Conservation (phyloP, 2,329 filamentous ascomycete genomes). For the Microsporum audouinii region DNA sequence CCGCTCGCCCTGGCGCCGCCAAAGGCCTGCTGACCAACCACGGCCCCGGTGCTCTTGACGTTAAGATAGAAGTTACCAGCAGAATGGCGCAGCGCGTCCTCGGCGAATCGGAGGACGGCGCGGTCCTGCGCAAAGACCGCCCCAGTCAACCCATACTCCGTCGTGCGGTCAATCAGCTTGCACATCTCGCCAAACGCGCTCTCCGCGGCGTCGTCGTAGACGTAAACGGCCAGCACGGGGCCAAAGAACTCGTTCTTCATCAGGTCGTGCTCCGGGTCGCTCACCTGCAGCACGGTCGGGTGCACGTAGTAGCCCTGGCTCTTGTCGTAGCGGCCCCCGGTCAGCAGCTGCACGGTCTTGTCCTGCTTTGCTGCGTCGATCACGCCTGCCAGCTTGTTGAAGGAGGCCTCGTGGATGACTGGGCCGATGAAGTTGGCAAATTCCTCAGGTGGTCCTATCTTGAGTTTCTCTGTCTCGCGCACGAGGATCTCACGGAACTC, state of each 20-base stretch:
- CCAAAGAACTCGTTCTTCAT: slow-evolving; percentile 73
- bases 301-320: slow-evolving; percentile 72
- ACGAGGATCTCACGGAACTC: slow-evolving; percentile 57
- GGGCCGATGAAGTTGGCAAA: slow-evolving; percentile 75
- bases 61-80: slow-evolving; percentile 37
- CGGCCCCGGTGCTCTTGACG: slow-evolving; percentile 51
- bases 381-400: slow-evolving; percentile 64
- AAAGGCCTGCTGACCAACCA: slow-evolving; percentile 63
- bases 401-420: slow-evolving; percentile 71
- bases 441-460: slow-evolving; percentile 57
- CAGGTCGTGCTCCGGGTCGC: slow-evolving; percentile 61
- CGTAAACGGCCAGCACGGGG: slow-evolving; percentile 60
- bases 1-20: slow-evolving; percentile 57
- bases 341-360: slow-evolving; percentile 57
- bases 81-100: slow-evolving; percentile 27
- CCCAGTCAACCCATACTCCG: slow-evolving; percentile 35
- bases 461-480: slow-evolving; percentile 56
- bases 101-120: slow-evolving; percentile 25
- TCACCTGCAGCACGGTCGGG: slow-evolving; percentile 69
- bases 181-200: slow-evolving; percentile 47
- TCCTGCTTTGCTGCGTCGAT: slow-evolving; percentile 72
- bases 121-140: slow-evolving; percentile 34
- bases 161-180: slow-evolving; percentile 36
- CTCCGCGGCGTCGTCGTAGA: slow-evolving; percentile 63
- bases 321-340: slow-evolving; percentile 65